Evolutionary conservation across 169 alveolate genomes (phyloP), one percentile per base, ranked within the genome.

Genomic region (Babesia divergens): DNA sequence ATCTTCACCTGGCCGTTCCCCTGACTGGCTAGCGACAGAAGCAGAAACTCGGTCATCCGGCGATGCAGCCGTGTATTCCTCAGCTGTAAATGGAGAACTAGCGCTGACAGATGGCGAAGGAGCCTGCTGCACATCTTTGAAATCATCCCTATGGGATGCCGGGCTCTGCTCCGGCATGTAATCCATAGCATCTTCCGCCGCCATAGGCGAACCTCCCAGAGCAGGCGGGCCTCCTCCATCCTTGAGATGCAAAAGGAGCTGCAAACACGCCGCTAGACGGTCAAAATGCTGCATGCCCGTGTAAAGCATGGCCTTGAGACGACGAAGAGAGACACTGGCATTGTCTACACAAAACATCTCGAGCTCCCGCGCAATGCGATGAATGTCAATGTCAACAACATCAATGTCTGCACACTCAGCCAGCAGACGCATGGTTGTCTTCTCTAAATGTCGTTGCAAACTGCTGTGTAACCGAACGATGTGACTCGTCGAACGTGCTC

Each of bases 221-320:
- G 29, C 29, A 51, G 4, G 31, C 42, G 35, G 43, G 2, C 40
- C 72, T 0, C 43, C 59, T 11, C 40, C 28, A 20, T 62, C 72
- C 29, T 44, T 43, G 8, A 62, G 72, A 9, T 7, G 40, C 42
- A 62, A 29, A 29, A 62, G 72, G 0, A 62, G 72, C 37, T 62
- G 56, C 18, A 62, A 22, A 40, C 54, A 4, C 22, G 72, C 72
- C 59, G 72, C 60, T 37, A 62, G 40, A 1, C 72, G 72, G 22
- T 47, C 34, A 18, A 62, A 62, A 40, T 35, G 35, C 14, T 47
- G 72, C 72, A 62, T 62, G 24, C 72, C 72, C 4, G 72, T 29
- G 72, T 62, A 62, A 6, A 62, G 43, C 58, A 62, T 44, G 46
- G 37, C 72, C 59, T 62, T 62, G n/a, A 62, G 59, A 13, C 72